Evolutionary conservation across 768 basidiomycete genomes (phyloP).

Genomic region (Hebeloma cylindrosporum): DNA sequence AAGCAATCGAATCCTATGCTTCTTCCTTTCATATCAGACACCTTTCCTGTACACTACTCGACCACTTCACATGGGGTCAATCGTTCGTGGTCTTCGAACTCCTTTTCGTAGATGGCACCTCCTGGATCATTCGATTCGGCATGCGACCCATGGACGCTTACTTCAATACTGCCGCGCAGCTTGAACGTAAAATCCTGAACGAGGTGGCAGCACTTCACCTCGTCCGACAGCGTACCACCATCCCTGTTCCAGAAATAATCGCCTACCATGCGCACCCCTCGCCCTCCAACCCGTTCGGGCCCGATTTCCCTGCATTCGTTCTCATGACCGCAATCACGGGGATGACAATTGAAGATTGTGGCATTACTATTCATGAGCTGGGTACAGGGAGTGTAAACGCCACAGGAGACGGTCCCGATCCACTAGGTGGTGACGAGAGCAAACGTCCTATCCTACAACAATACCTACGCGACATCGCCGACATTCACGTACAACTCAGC

Average conservation of each 20-base stretch:
- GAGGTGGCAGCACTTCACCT: constrained; percentile 43
- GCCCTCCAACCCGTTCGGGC: constrained; percentile 36
- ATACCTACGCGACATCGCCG: constrained; percentile 41
- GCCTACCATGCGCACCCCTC: constrained; percentile 36
- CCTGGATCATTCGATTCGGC: constrained; percentile 44
- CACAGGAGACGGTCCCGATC: constrained; percentile 25
- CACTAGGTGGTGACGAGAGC: constrained; percentile 33
- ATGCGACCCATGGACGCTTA: constrained; percentile 41
- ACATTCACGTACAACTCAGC: constrained; percentile 41
- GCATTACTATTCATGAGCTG: constrained; percentile 36
- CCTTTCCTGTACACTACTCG: constrained; percentile 31
- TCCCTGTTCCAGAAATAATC: constrained; percentile 40
- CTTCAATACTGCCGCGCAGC: constrained; percentile 43
- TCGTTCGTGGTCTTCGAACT: constrained; percentile 41
- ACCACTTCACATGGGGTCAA: constrained; percentile 42
- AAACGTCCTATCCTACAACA: constrained; percentile 36
- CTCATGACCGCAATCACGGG: constrained; percentile 42
- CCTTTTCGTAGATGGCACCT: constrained; percentile 30
- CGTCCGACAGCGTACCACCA: constrained; percentile 39
- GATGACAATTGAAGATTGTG: constrained; percentile 42
- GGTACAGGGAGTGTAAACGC: constrained; percentile 20
- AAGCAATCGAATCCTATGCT: constrained; percentile 32
- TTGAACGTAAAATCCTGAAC: constrained; percentile 44
- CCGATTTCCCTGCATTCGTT: constrained; percentile 40
- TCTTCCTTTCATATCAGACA: constrained; percentile 33